Base-by-base conservation (phyloP, 2,329 filamentous ascomycete species). In the Berkeleyomyces basicola region DNA sequence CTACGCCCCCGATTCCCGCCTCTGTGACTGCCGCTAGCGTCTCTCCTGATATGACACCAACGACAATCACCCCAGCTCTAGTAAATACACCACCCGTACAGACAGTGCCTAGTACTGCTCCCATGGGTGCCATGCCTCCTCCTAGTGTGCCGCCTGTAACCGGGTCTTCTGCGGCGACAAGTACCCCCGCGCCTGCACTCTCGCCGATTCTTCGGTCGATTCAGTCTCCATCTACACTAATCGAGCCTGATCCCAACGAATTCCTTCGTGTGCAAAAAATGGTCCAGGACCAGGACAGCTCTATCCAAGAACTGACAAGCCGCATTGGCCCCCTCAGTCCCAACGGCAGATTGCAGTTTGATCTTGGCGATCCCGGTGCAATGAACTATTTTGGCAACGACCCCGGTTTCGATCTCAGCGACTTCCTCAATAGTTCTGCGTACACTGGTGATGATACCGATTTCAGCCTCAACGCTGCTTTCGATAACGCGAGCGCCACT, bases 321-420 rank as follows among this genome's bases (percentile, higher is more conserved):
- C 76, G 90, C 14, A 79, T 96, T 6, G 85, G 87, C 5, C 90
- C 90, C 0, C 78, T 95, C 10, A 91, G 86, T 68, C 90, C 90
- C 0, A 88, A 83, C 0, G 90, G 89, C 3, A 80, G 82, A 14
- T 88, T 95, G 43, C 87, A 89, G 9, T 65, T 65, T 1, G 88
- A 88, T 3, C 72, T 93, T 1, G 76, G 76, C 36, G 77, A 79
- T 2, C 63, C 67, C 23, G 71, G 70, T 37, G 63, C 61, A 14
- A 65, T 63, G 6, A 66, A 66, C 11, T 73, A 72, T 61, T 71
- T 71, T 46, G 37, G 37, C 53, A 61, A 66, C 31, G 67, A 68
- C 16, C 69, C 69, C 42, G 71, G 72, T 66, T 74, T 80, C 65
- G 71, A 75, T 42, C 74, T 73, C 60, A 75, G 75, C 62, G 73